Percentiles rank a stretch among this genome's conserved stretches.
These are phyloP conservation scores for Euphorbia tirucalli DNA, from an alignment of 345 rosid species.

Conservation along the genomic window DNA sequence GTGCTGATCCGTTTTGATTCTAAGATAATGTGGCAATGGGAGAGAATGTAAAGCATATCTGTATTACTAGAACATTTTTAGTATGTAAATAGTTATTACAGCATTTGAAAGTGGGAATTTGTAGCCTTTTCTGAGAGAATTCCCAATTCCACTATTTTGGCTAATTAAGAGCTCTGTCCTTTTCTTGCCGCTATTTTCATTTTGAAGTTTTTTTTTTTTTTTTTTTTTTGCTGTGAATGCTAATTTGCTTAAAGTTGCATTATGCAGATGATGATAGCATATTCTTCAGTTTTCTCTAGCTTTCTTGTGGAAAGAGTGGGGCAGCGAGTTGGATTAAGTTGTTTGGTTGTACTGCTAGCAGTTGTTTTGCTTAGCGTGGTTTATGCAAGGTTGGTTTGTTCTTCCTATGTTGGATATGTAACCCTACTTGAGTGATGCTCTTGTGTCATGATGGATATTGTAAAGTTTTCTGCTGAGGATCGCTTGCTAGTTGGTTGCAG, in stretches of 20 bases:
- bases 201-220: not conserved
- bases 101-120: not conserved
- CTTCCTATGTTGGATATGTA: conserved; percentile 1
- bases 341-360: conserved; percentile 50
- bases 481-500: conserved; percentile 68
- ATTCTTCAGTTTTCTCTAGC: conserved; percentile 78
- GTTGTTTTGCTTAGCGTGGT: conserved; percentile 46
- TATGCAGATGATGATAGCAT: conserved; percentile 85
- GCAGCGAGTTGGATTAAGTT: conserved; percentile 51
- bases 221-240: no score
- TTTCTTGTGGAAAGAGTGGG: conserved; percentile 84
- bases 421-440: not conserved
- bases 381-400: conserved; percentile 65
- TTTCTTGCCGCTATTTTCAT: not conserved
- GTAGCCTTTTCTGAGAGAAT: not conserved
- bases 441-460: conserved; percentile 4
- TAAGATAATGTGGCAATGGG: not conserved
- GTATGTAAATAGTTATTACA: not conserved
- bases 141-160: not conserved
- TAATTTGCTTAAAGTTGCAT: conserved; percentile 12
- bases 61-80: not conserved
- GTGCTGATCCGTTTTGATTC: not conserved
- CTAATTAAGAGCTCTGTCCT: not conserved
- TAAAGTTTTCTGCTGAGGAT: conserved; percentile 26
- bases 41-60: no score